Conservation (phyloP, 495 filamentous ascomycete genomes). For the Penicillium dipodomyicola region DNA sequence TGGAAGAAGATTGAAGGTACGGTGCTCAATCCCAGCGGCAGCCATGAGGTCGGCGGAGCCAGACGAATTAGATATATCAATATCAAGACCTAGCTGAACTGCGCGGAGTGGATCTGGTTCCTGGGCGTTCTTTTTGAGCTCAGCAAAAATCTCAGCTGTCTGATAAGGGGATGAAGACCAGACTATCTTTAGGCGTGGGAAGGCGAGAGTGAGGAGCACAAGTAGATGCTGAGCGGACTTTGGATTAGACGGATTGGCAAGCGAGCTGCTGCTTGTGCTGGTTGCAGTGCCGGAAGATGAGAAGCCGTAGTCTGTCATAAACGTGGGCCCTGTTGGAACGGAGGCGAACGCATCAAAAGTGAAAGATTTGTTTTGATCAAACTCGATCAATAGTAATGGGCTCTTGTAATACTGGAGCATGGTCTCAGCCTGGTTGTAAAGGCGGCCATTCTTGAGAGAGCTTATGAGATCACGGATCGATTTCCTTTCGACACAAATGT, state of each 20-base stretch:
- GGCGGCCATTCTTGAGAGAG: slow-evolving; percentile 84
- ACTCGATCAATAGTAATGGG: slow-evolving; percentile 93
- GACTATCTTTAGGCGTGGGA: slow-evolving; percentile 83
- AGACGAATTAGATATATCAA: slow-evolving; percentile 50
- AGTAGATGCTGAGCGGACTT: slow-evolving; percentile 88
- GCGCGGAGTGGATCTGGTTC: slow-evolving; percentile 91
- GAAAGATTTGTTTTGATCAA: slow-evolving; percentile 96
- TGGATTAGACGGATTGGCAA: slow-evolving; percentile 45
- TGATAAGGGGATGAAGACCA: slow-evolving; percentile 94
- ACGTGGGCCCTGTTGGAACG: slow-evolving; percentile 34
- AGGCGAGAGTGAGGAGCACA: slow-evolving; percentile 88
- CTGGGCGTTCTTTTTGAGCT: slow-evolving; percentile 79
- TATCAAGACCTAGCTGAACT: slow-evolving; percentile 75
- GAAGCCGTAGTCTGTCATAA: slow-evolving; percentile 59
- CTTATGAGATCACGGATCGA: slow-evolving; percentile 85
- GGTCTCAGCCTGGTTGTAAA: slow-evolving; percentile 88
- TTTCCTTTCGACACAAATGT: slow-evolving; percentile 93
- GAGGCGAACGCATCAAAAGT: slow-evolving; percentile 87
- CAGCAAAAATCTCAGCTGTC: slow-evolving; percentile 94
- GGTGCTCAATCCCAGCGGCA: slow-evolving; percentile 51
- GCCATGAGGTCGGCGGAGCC: slow-evolving; percentile 59
- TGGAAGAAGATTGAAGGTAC: slow-evolving; percentile 61
- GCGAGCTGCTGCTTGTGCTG: slow-evolving; percentile 47
- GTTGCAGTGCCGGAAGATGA: slow-evolving; percentile 59
- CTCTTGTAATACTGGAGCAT: slow-evolving; percentile 91